Conservation (phyloP, 768 basidiomycete genomes). For the Termitomyces sp. region DNA sequence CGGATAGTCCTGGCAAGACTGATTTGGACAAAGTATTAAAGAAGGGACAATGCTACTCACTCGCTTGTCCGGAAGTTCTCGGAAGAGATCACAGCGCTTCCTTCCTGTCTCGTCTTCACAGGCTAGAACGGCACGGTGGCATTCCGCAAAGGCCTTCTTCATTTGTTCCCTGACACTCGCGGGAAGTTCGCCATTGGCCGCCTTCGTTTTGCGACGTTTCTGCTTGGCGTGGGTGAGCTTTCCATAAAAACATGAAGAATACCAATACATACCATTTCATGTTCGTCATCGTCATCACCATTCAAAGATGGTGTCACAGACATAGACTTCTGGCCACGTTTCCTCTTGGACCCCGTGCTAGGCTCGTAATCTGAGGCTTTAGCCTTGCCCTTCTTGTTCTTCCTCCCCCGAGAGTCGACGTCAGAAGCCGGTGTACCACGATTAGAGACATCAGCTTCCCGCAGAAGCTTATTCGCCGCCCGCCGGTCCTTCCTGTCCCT, state of each 20-base stretch:
- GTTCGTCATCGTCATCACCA: constrained; percentile 62
- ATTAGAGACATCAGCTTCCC: constrained; percentile 54
- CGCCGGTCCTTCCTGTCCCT: constrained; percentile 64
- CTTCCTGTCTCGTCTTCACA: constrained; percentile 71
- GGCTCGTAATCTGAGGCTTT: constrained; percentile 47
- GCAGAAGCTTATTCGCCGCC: constrained; percentile 49
- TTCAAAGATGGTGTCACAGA: constrained; percentile 75
- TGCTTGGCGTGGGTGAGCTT: constrained; percentile 20
- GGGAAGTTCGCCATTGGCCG: constrained; percentile 42
- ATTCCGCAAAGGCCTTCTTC: constrained; percentile 80
- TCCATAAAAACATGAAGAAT: neutral
- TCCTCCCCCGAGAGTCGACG: constrained; percentile 46
- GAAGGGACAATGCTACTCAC: constrained; percentile 29
- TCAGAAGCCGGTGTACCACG: constrained; percentile 64
- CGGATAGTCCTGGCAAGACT: constrained; percentile 64
- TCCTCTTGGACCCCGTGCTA: constrained; percentile 60
- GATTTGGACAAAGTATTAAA: constrained; percentile 8
- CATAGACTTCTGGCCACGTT: constrained; percentile 66
- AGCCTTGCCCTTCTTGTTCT: constrained; percentile 59
- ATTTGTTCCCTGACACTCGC: constrained; percentile 62
- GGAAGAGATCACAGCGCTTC: constrained; percentile 82
- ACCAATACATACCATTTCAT: neutral
- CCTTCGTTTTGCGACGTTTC: constrained; percentile 84
- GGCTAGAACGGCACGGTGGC: constrained; percentile 65
- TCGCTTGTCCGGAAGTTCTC: constrained; percentile 76